These are phyloP conservation scores for Cydonia oblonga DNA, from an alignment of 331 rosid genomes.

Conservation along the genomic window DNA sequence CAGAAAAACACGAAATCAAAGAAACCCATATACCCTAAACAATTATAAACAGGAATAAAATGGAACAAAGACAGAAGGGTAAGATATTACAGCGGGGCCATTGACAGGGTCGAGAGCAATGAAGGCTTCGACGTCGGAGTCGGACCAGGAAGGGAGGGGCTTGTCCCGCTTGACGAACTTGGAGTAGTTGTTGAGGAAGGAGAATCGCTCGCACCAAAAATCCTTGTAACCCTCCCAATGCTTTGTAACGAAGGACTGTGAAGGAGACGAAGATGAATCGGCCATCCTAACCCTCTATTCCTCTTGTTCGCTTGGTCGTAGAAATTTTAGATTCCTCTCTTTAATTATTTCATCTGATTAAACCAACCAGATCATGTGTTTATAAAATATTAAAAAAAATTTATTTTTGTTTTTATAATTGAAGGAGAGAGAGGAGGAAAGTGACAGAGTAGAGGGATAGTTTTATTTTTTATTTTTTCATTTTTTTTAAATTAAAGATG, in stretches of 20 bases:
- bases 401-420: too few relatives aligned
- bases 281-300: too few relatives aligned
- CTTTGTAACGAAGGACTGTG: conserved; percentile 29
- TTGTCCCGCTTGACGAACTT: conserved; percentile 47
- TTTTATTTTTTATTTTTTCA: too few relatives aligned
- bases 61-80: neutral
- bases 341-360: too few relatives aligned
- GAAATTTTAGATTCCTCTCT: too few relatives aligned
- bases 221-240: conserved; percentile 52
- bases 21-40: neutral
- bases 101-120: conserved; percentile 70
- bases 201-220: conserved; percentile 56
- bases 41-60: neutral
- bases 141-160: conserved; percentile 58
- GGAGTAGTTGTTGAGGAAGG: conserved; percentile 46
- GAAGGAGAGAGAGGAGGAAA: too few relatives aligned
- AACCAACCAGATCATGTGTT: too few relatives aligned
- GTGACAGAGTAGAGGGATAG: too few relatives aligned
- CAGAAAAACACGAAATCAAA: neutral
- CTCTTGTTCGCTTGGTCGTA: too few relatives aligned
- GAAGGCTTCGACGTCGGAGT: conserved; percentile 58
- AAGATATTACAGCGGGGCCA: conserved; percentile 47
- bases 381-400: too few relatives aligned
- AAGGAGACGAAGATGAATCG: conserved; percentile 29
- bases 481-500: too few relatives aligned